Conservation (phyloP, 768 basidiomycete genomes). For the Boletus rufocinnamomeus region DNA sequence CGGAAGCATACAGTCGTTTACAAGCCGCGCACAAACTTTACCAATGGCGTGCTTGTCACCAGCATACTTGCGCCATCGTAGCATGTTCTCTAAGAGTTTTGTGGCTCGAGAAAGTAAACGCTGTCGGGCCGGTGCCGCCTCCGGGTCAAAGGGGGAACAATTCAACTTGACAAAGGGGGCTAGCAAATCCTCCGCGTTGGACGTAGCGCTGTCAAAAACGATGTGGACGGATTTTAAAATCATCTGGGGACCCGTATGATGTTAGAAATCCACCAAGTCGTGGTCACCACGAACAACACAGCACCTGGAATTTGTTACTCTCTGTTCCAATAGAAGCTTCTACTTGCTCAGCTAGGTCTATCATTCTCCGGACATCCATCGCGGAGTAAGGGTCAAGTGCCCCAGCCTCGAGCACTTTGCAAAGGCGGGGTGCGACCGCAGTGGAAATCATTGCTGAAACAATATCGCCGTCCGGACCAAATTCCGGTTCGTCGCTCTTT, state of each 20-base stretch:
- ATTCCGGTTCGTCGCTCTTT: constrained; percentile 52
- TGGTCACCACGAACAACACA: constrained; percentile 2
- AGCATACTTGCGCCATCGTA: constrained; percentile 75
- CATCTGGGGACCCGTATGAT: constrained; percentile 39
- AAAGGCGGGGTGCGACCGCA: constrained; percentile 72
- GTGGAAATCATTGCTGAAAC: constrained; percentile 89
- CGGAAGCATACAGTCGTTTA: constrained; percentile 60
- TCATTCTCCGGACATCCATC: constrained; percentile 55
- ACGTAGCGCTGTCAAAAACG: constrained; percentile 56
- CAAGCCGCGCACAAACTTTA: constrained; percentile 53
- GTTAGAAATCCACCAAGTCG: constrained; percentile 12
- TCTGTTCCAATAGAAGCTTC: constrained; percentile 71
- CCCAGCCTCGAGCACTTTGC: constrained; percentile 75
- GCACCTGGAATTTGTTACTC: constrained; percentile 65
- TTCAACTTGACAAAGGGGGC: constrained; percentile 48
- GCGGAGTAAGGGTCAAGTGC: constrained; percentile 82
- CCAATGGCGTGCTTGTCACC: constrained; percentile 61
- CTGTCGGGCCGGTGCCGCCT: constrained; percentile 66
- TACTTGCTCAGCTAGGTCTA: constrained; percentile 80
- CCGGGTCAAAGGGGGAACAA: constrained; percentile 68
- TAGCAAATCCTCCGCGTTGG: constrained; percentile 51
- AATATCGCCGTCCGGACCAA: constrained; percentile 85
- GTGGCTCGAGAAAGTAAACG: constrained; percentile 65
- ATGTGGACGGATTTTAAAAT: constrained; percentile 55
- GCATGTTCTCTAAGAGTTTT: constrained; percentile 73